Evolutionary conservation across 2,329 filamentous ascomycete genomes (phyloP), one percentile per base, ranked within the genome.

Genomic region (Exophiala calicioides): DNA sequence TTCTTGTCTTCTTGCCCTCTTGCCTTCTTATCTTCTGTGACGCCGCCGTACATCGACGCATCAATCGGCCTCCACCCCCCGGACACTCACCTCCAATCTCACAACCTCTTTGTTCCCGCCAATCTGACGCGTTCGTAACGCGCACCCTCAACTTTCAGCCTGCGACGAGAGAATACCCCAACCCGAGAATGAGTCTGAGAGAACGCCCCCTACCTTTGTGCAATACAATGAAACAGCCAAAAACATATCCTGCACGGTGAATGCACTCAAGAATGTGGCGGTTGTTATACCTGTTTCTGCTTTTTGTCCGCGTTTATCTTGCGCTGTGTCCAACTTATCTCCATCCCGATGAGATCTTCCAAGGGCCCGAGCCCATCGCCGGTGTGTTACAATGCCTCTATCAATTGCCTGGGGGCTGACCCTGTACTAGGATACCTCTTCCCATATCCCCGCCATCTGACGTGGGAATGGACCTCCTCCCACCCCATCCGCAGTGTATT

Each of bases 321-420:
- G 91, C 93, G 51, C 74, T 97, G 56, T 90, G 86, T 55, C 88
- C 93, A 49, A 97, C 91, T 76, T 98, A 98, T 69, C 81, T 98
- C 35, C 93, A 98, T 68, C 93, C 93, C 4, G 93, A 98, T 73
- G 93, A 98, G 77, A 93, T 97, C 75, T 98, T 98, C 63, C 93
- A 98, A 72, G 93, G 93, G 26, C 93, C 93, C 12, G 93, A 98
- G 74, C 85, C 97, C 56, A 93, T 97, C 63, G 90, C 91, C 63
- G 91, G 91, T 96, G 81, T 59, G 84, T 29, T 18, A 24, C 12
- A 9, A 24, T 34, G 21, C 23, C 24, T 12, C 20, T 21, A 10
- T 40, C 5, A 10, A n/a, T 7, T 23, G 13, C 13, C 8, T 15
- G 35, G 12, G n/a, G 21, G 30, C 35, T 44, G 21, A 33, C 37